Conservation (phyloP, 2,329 filamentous ascomycete species). For the Alternaria viburni region DNA sequence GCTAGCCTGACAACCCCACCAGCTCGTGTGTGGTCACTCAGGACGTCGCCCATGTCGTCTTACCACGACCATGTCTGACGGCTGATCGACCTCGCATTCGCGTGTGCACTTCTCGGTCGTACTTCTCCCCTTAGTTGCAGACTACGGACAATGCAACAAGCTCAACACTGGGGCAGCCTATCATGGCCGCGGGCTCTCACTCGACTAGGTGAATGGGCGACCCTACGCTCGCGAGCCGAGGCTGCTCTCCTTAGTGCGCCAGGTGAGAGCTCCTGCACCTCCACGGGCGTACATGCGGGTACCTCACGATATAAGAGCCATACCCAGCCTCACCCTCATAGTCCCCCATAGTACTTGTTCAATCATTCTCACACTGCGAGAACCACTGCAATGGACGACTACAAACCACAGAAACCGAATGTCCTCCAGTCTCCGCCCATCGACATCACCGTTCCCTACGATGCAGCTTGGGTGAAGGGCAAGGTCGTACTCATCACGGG, state of each 20-base stretch:
- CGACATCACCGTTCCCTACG: slow-evolving; percentile 44
- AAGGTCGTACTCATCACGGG: slow-evolving; percentile 50
- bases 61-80: background rate
- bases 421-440: slow-evolving; percentile 49
- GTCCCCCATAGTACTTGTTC: background rate
- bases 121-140: background rate
- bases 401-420: slow-evolving; percentile 24
- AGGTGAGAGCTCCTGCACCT: background rate
- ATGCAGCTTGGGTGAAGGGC: slow-evolving; percentile 45
- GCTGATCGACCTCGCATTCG: background rate
- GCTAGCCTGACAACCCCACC: background rate
- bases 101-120: background rate
- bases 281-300: background rate
- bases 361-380: background rate
- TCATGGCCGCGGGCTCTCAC: background rate
- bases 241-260: background rate
- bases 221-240: background rate
- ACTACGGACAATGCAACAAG: background rate
- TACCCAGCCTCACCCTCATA: background rate
- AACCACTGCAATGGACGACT: slow-evolving; percentile 27
- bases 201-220: background rate
- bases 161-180: background rate
- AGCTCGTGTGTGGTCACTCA: background rate
- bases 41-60: no score
- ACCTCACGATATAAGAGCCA: background rate